Conservation (phyloP, 345 rosid genomes). For the Camelina hispida region DNA sequence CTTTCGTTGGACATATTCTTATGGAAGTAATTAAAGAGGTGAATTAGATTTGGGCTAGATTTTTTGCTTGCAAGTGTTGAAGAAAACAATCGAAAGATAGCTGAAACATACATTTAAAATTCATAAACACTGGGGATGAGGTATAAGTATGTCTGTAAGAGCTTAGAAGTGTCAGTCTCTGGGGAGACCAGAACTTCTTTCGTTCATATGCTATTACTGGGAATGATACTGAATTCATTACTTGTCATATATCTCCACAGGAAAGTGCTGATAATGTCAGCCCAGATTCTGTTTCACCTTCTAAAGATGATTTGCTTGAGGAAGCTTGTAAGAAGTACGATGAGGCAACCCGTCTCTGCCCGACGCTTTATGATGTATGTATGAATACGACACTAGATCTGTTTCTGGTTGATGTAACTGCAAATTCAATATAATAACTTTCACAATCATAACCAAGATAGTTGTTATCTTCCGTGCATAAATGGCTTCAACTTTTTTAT, state of each 20-base stretch:
- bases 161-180: slow-evolving; percentile 4
- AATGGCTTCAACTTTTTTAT: slow-evolving; percentile 20
- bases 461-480: neutral
- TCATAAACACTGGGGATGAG: neutral
- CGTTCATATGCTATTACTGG: neutral
- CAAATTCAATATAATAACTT: neutral
- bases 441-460: slow-evolving; percentile 9
- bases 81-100: neutral
- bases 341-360: slow-evolving; percentile 91
- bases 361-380: slow-evolving; percentile 95
- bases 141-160: neutral
- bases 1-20: slow-evolving; percentile 7
- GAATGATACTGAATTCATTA: slow-evolving; percentile 5
- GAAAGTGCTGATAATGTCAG: slow-evolving; percentile 97
- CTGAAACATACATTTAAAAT: neutral
- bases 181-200: slow-evolving; percentile 1
- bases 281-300: slow-evolving; percentile 88
- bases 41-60: slow-evolving; percentile 17
- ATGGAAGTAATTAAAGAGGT: slow-evolving; percentile 8
- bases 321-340: slow-evolving; percentile 98
- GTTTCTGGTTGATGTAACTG: slow-evolving; percentile 18
- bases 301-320: slow-evolving; percentile 95
- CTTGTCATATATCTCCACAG: slow-evolving; percentile 51
- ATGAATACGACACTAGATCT: neutral
- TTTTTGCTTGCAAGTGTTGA: slow-evolving; percentile 4